phyloP scores from a whole-genome alignment of 495 filamentous ascomycete species.

The Trichoderma orchidacearum region DNA sequence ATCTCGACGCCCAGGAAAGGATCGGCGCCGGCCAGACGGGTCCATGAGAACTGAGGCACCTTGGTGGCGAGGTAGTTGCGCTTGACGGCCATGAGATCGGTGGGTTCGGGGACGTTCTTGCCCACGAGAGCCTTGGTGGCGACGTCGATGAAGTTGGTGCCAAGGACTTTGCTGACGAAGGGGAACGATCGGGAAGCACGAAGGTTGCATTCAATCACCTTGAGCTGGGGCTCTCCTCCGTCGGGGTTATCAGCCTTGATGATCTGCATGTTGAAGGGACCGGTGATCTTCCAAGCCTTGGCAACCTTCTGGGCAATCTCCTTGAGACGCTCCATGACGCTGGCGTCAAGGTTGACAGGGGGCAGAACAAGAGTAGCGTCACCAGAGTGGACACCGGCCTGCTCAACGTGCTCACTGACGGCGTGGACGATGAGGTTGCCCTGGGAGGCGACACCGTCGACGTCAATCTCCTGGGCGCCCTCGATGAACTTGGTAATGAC shows the following conservation, averaged over 20 bases:
- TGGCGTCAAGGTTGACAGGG: constrained; percentile 60
- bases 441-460: constrained; percentile 82
- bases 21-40: constrained; percentile 92
- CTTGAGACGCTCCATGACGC: constrained; percentile 73
- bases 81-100: constrained; percentile 77
- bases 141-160: constrained; percentile 93
- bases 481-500: constrained; percentile 99
- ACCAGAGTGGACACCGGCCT: constrained; percentile 95
- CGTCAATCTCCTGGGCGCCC: constrained; percentile 92
- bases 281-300: constrained; percentile 92
- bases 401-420: constrained; percentile 93
- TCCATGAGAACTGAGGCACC: constrained; percentile 98
- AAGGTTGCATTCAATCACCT: constrained; percentile 98
- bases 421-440: constrained; percentile 86
- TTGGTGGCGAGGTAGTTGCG: constrained; percentile 91
- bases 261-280: constrained; percentile 99
- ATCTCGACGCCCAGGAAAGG: constrained; percentile 98
- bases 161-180: constrained; percentile 93
- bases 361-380: constrained; percentile 95
- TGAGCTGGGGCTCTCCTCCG: constrained; percentile 59
- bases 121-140: constrained; percentile 88
- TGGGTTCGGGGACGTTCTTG: constrained; percentile 71
- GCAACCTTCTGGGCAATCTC: constrained; percentile 92
- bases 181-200: constrained; percentile 96
- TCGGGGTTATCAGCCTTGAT: constrained; percentile 75